Conservation (phyloP, 805 yeast species). For the Pichia pseudocactophila region DNA sequence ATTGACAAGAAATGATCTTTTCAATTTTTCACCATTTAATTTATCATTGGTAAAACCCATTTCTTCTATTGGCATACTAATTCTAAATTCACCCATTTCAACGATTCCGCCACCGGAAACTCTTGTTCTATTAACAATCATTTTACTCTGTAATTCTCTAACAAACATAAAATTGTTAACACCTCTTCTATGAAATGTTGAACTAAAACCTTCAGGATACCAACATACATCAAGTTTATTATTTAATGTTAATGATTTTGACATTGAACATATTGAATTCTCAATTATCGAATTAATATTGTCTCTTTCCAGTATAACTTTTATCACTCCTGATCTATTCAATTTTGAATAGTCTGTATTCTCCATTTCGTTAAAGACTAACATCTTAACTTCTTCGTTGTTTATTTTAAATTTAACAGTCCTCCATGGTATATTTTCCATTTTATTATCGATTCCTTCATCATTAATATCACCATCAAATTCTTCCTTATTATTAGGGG, state of each 20-base stretch:
- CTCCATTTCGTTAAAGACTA: conserved; percentile 23
- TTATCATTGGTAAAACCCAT: conserved; percentile 30
- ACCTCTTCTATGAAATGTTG: conserved; percentile 40
- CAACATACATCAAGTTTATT: conserved; percentile 21
- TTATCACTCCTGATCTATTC: neutral
- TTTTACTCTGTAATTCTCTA: conserved; percentile 39
- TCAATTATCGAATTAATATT: neutral
- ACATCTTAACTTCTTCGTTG: conserved; percentile 25
- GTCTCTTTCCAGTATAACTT: neutral
- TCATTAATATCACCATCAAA: neutral
- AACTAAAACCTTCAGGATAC: conserved; percentile 42
- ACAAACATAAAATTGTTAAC: conserved; percentile 44
- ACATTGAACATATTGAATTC: conserved; percentile 5
- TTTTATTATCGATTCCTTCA: neutral
- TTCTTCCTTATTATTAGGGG: neutral
- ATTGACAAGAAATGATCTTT: conserved; percentile 33
- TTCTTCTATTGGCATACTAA: conserved; percentile 32
- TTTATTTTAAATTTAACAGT: conserved; percentile 9
- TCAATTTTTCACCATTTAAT: conserved; percentile 22
- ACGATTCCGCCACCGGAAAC: conserved; percentile 17
- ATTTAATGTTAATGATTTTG: conserved; percentile 12
- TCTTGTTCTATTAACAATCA: conserved; percentile 32
- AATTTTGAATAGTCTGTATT: neutral
- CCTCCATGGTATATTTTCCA: conserved; percentile 7
- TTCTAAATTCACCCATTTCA: conserved; percentile 34